Base-by-base conservation (phyloP, 306 rosid species). In the Calophaca sinica region DNA sequence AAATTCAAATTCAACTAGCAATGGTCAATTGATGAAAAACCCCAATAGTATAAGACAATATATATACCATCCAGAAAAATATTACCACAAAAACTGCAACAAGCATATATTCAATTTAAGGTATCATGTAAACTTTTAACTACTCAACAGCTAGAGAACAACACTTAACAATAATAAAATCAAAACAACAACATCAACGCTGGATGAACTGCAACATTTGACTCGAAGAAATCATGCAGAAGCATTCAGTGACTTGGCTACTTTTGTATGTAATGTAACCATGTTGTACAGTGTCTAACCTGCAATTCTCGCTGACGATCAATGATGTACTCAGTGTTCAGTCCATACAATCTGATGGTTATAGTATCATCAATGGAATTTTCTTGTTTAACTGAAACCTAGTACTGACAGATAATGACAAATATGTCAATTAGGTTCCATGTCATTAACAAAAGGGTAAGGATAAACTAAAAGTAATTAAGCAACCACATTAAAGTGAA, bases 281-380 rank as follows among this genome's bases (percentile, higher is more conserved):
- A 77, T 2, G 48, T 39, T 71, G 29, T 45, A 48, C 26, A 31
- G 80, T 14, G 49, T 65, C 72, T 51, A 70, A 94, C 99, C 99
- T 86, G 92, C 79, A 94, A 82, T 84, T 94, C 99, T 15, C 96
- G 85, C 46, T 84, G 86, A 49, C 99, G 93, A 70, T 94, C 87
- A 20, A 94, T 90, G 26, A 94, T 91, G 79, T 85, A 79, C 52
- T 92, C 99, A 0, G 99, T 94, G 86, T 94, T 90, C 1, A 96
- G 97, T 48, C 97, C 99, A 77, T 86, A 94, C 72, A 94, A 75
- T 80, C 99, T 84, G 70, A 94, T 71, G 0, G 97, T 87, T 33
- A 90, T 52, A 50, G 75, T 69, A 15, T 65, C 91, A 59, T 66
- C 61, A 59, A 78, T 54, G 62, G 85, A 86, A 74, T 80, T 81